Percentiles rank a stretch among this genome's conserved stretches.
Conservation (phyloP, 495 filamentous ascomycete genomes). For the Trichoderma asperelloides region DNA sequence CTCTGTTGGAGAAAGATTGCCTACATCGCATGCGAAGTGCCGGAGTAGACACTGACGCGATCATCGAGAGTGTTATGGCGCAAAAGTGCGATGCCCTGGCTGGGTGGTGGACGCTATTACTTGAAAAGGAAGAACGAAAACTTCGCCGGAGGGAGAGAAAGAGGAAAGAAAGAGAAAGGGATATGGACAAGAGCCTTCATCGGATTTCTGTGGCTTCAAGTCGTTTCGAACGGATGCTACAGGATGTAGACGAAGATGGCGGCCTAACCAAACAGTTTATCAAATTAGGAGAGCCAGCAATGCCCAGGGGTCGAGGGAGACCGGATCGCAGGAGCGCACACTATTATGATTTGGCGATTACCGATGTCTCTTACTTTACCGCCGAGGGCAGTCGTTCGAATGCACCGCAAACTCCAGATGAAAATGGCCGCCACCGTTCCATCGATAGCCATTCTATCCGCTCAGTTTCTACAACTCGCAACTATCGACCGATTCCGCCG, state of each 20-base stretch:
- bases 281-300: slow-evolving; percentile 34
- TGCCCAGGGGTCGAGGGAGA: slow-evolving; percentile 49
- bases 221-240: slow-evolving; percentile 64
- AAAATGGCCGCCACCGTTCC: slow-evolving; percentile 50
- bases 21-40: slow-evolving; percentile 90
- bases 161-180: slow-evolving; percentile 72
- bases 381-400: slow-evolving; percentile 24
- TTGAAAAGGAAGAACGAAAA: slow-evolving; percentile 94
- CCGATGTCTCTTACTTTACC: slow-evolving; percentile 11
- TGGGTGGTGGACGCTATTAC: slow-evolving; percentile 92
- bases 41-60: slow-evolving; percentile 86
- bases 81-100: slow-evolving; percentile 82
- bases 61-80: slow-evolving; percentile 87
- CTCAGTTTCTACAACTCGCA: slow-evolving; percentile 59
- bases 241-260: slow-evolving; percentile 68
- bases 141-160: slow-evolving; percentile 74
- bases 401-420: slow-evolving; percentile 20
- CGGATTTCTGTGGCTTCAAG: slow-evolving; percentile 81
- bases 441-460: slow-evolving; percentile 71
- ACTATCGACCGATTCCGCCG: slow-evolving; percentile 64
- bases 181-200: slow-evolving; percentile 61
- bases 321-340: slow-evolving; percentile 43
- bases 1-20: slow-evolving; percentile 80
- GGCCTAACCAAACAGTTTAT: slow-evolving; percentile 30
- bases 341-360: slow-evolving; percentile 50